phyloP scores from a whole-genome alignment of 75 land plant genomes.

The Selaginella moellendorffii region DNA sequence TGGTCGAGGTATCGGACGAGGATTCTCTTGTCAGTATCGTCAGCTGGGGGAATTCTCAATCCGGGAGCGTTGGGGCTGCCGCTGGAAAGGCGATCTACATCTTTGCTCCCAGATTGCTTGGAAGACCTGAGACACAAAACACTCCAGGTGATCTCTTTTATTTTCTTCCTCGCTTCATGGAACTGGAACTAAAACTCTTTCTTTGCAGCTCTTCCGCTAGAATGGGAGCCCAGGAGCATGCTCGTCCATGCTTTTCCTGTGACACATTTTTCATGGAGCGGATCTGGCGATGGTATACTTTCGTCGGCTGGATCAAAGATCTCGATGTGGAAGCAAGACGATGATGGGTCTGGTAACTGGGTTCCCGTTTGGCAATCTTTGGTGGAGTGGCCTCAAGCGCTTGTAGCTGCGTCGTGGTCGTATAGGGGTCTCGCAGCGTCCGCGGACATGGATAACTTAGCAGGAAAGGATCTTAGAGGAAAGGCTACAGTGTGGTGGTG shows the following conservation, averaged over 20 bases:
- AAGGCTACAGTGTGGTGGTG: constrained; percentile 63
- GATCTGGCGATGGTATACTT: constrained; percentile 84
- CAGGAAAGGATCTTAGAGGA: constrained; percentile 9
- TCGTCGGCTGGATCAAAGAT: constrained; percentile 44
- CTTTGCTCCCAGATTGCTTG: not conserved
- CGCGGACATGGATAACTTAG: constrained; percentile 18
- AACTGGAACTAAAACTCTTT: too few species aligned
- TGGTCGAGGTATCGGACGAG: not conserved
- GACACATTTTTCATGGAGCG: constrained; percentile 62
- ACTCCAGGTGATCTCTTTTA: not conserved
- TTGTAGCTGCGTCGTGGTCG: constrained; percentile 66
- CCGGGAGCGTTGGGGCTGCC: not conserved
- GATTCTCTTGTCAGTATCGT: too few species aligned
- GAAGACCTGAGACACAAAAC: not conserved
- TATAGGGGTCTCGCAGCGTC: constrained; percentile 54
- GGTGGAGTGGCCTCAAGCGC: constrained; percentile 34
- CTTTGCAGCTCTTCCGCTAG: constrained; percentile 35
- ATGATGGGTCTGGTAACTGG: constrained; percentile 33
- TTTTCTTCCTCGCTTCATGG: not conserved
- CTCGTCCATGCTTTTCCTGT: constrained; percentile 46
- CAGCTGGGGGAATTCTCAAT: not conserved
- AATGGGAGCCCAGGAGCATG: constrained; percentile 52
- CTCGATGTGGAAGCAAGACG: constrained; percentile 43
- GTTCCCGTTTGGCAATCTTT: constrained; percentile 48
- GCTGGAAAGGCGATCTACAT: not conserved